Evolutionary conservation across 140 eudicot genomes (phyloP).

Genomic region (Erigeron philadelphicus): DNA sequence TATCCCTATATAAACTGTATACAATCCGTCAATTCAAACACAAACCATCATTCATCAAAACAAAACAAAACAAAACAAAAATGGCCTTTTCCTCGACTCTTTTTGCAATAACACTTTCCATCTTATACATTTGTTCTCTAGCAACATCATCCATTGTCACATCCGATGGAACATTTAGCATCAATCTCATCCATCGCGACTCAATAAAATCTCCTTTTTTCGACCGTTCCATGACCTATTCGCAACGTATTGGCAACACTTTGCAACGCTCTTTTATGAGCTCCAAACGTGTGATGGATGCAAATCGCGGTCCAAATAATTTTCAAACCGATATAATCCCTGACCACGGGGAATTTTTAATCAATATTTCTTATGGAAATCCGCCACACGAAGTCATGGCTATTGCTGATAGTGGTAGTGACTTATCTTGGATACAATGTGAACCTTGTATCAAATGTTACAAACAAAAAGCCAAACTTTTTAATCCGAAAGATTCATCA

Average conservation of each 20-base stretch:
- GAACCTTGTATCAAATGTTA: constrained; percentile 19
- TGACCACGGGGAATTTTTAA: constrained; percentile 26
- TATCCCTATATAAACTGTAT: constrained; percentile 3
- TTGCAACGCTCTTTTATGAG: constrained; percentile 30
- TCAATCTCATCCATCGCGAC: constrained; percentile 47
- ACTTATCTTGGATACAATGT: constrained; percentile 13
- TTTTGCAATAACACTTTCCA: constrained; percentile 23
- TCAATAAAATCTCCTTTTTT: constrained; percentile 37
- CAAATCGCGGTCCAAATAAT: not conserved
- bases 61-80: too few species aligned
- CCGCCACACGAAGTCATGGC: constrained; percentile 29
- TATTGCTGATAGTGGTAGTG: constrained; percentile 20
- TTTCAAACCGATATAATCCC: constrained; percentile 13
- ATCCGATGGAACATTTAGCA: constrained; percentile 17
- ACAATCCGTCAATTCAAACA: not conserved
- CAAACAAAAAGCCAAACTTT: constrained; percentile 1
- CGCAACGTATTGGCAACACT: constrained; percentile 17
- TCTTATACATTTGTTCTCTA: constrained; percentile 16
- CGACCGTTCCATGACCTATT: constrained; percentile 4
- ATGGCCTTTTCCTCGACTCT: constrained; percentile 14
- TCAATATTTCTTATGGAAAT: constrained; percentile 29
- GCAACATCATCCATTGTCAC: not conserved
- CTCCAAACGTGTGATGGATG: not conserved
- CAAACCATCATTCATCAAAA: constrained; percentile 12
- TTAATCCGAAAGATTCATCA: constrained; percentile 25